These are phyloP conservation scores for Paracorniculantispora psalliotae DNA, from an alignment of 2,329 filamentous ascomycete species.

Conservation along the genomic window DNA sequence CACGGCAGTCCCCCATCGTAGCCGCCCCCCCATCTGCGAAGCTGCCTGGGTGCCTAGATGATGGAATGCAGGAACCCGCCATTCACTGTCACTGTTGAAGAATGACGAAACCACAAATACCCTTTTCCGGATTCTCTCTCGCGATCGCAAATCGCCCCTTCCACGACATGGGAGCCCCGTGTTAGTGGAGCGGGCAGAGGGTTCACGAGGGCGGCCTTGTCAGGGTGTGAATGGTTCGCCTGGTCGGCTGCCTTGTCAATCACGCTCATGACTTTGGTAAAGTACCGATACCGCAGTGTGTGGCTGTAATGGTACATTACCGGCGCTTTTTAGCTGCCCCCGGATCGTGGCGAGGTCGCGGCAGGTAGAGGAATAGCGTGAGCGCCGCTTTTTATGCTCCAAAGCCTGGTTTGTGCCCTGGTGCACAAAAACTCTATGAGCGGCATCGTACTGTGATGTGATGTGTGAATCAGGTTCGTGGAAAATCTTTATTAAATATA, in stretches of 20 bases:
- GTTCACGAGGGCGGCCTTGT: conserved; percentile 3
- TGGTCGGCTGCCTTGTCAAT: conserved; percentile 14
- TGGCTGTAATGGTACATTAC: neutral
- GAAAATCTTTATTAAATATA: no score
- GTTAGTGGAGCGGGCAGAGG: neutral
- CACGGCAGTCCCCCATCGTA: neutral
- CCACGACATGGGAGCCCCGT: neutral
- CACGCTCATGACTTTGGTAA: conserved; percentile 10
- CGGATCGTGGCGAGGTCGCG: conserved; percentile 8
- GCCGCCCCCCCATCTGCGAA: neutral
- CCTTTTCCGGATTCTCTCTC: neutral
- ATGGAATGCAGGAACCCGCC: conserved; percentile 10
- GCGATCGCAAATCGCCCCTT: neutral
- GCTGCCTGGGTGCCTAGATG: conserved; percentile 2
- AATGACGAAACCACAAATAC: neutral
- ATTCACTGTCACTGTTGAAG: neutral
- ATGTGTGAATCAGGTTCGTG: neutral
- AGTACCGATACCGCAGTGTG: neutral
- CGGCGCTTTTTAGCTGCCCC: neutral
- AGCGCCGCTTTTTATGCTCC: conserved; percentile 1
- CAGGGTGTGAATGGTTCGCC: conserved; percentile 12
- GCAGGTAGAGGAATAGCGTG: neutral
- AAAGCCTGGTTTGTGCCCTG: neutral
- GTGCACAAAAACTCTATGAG: no score
- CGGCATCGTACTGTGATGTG: neutral